Evolutionary conservation across 441 rosid species (phyloP), one percentile per base, ranked within the genome.

Genomic region (Adansonia grandidieri): DNA sequence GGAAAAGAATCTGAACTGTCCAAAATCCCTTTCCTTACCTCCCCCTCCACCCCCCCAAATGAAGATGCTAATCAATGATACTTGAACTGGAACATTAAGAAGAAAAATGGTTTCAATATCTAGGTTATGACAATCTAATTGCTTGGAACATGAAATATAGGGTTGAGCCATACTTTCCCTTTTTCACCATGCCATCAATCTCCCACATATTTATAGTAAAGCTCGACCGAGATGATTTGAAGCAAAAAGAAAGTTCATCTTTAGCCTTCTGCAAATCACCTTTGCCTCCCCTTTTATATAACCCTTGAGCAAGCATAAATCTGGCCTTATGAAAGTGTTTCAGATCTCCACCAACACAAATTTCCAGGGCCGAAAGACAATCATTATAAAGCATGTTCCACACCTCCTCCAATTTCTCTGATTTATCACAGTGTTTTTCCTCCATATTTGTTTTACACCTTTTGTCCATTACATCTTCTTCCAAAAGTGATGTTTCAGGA

Each of bases 131-230:
- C 67, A 68, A 48, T 64, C 73, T 65, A 63, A 48, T 63, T 28
- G 71, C 48, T 45, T 48, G 73, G 73, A 65, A 75, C n/a, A 28
- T 47, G 58, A 32, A 53, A 78, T 67, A 79, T 28, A 61, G 80
- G 73, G 80, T 54, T 78, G 77, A 71, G 77, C 15, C 80, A 65
- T 83, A 97, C 98, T 94, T 95, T 89, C 98, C 98, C 79, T 97
- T 97, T 84, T 90, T 95, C 50, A 92, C 98, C 97, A 93, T 90
- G 86, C 98, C 97, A 88, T 97, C 99, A 78, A 97, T 97, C 89
- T 97, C 99, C 99, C 98, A 97, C 99, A 95, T 95, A 80, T 95
- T 89, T 85, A 97, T 93, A 9, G 99, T 97, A 85, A 97, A 97
- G 84, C 92, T 85, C 63, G 99, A 97, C 77, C 98, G 91, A 72